A percentile compares a stretch with the other conserved stretches of the same genome.
These are phyloP conservation scores for Posidonia oceanica DNA, from an alignment of 116 monocot genomes.

Conservation along the genomic window DNA sequence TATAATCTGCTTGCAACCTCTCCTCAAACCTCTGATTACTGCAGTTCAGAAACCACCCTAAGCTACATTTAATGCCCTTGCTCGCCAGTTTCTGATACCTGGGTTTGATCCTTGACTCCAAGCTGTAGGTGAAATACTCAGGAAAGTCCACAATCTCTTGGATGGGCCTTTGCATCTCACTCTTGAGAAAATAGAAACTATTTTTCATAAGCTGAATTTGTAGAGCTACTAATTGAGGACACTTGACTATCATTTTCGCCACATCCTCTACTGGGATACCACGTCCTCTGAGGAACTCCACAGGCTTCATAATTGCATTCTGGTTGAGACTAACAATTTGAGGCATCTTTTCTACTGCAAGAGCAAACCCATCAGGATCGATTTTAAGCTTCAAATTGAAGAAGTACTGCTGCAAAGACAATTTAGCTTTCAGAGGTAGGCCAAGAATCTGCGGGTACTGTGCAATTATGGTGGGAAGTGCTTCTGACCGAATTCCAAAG, in stretches of 20 bases:
- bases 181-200: slow-evolving; percentile 39
- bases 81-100: slow-evolving; percentile 20
- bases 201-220: slow-evolving; percentile 41
- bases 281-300: slow-evolving; percentile 29
- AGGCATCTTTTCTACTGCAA: slow-evolving; percentile 29
- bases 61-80: slow-evolving; percentile 33
- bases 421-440: slow-evolving; percentile 31
- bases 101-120: slow-evolving; percentile 38
- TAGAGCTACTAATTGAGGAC: slow-evolving; percentile 24
- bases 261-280: slow-evolving; percentile 24
- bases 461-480: slow-evolving; percentile 16
- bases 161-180: slow-evolving; percentile 27
- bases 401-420: slow-evolving; percentile 39
- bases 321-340: slow-evolving; percentile 31
- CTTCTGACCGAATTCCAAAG: slow-evolving; percentile 20
- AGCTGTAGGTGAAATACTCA: slow-evolving; percentile 40
- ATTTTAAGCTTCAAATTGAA: slow-evolving; percentile 39
- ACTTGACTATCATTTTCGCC: slow-evolving; percentile 30
- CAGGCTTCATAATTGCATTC: slow-evolving; percentile 27
- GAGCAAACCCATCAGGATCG: slow-evolving; percentile 37
- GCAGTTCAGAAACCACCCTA: slow-evolving; percentile 39
- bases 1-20: slow-evolving; percentile 26
- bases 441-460: slow-evolving; percentile 39
- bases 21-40: slow-evolving; percentile 42
- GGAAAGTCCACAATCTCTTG: slow-evolving; percentile 35